Percentiles rank a stretch among this genome's conserved stretches.
Conservation (phyloP, 176 grass and related monocot genomes). For the Aegilops speltoides region DNA sequence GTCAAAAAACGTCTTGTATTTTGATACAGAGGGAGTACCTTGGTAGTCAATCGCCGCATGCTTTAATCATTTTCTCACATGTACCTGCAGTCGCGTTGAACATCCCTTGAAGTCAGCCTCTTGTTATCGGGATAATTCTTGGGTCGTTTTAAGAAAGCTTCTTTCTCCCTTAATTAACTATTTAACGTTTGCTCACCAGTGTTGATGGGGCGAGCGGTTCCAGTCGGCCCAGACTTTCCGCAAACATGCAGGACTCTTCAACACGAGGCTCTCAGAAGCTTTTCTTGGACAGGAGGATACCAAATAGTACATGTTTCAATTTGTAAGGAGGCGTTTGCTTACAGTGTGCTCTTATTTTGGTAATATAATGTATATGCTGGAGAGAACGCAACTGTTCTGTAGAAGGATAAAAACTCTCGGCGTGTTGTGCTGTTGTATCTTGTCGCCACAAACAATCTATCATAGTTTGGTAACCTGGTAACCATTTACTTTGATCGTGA, state of each 20-base stretch:
- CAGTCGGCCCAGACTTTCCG: constrained; percentile 28
- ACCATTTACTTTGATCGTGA: neutral
- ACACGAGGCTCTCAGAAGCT: constrained; percentile 11
- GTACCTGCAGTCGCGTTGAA: neutral
- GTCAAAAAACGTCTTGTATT: too few species aligned
- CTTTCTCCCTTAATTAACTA: constrained; percentile 17
- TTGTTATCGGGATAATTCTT: neutral
- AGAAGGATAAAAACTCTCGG: neutral
- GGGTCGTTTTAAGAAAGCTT: neutral
- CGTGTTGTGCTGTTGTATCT: neutral
- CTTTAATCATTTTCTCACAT: neutral
- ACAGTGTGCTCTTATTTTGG: neutral
- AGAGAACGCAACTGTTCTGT: neutral
- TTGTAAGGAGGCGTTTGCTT: neutral
- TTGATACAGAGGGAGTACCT: neutral
- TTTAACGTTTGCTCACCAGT: constrained; percentile 39
- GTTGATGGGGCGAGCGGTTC: constrained; percentile 54
- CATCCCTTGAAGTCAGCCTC: too few species aligned
- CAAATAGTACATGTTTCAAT: constrained; percentile 16
- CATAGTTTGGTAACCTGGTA: neutral
- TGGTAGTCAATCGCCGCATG: neutral
- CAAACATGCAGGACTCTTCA: constrained; percentile 35
- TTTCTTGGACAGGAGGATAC: neutral
- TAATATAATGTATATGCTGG: constrained; percentile 8
- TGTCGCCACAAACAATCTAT: neutral